Base-by-base conservation (phyloP, 352 stramenopile species). In the Phytophthora pinifolia region DNA sequence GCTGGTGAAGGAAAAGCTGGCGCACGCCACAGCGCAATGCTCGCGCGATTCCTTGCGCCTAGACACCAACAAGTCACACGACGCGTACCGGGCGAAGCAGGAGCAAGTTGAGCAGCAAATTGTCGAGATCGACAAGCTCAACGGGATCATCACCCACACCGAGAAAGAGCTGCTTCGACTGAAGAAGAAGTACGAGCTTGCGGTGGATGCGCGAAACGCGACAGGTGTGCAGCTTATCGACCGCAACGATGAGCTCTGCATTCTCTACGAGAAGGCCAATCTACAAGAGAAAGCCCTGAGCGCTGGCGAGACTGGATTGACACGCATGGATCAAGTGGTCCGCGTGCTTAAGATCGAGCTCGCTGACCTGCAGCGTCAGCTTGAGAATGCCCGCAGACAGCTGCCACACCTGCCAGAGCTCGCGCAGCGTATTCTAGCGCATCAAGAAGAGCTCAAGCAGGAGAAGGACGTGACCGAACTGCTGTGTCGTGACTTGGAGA, bases 71-170 rank as follows among this genome's bases (percentile, higher is more conserved):
- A 96, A 96, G 49, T 81, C 72, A 32, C 83, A 97, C 52, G 81
- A 95, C 34, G 71, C 87, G 14, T 98, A 98, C 62, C 72, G 88
- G 6, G 55, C 83, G 20, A 96, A 95, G 63, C 91, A 98, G 56
- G 89, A 96, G 38, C 75, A 83, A 36, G 89, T 98, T 36, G 90
- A 98, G 66, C 89, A 98, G 71, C 93, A 98, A 72, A 98, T 98
- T 59, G 82, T 97, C 9, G 85, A 97, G 63, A 98, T 98, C 46
- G 92, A 98, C 71, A 97, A 97, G 52, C 80, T 98, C 27, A 98
- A 98, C 56, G 76, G 74, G 1, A 94, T 98, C 50, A 98, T 98
- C 60, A 96, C 95, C 18, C 59, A 62, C 17, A 88, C 96, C 0
- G 92, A 98, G 54, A 89, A 88, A 34, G 85, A 94, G 38, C 88